Evolutionary conservation across 2,329 filamentous ascomycete genomes (phyloP), one percentile per base, ranked within the genome.

Genomic region (Didymella arachidicola): DNA sequence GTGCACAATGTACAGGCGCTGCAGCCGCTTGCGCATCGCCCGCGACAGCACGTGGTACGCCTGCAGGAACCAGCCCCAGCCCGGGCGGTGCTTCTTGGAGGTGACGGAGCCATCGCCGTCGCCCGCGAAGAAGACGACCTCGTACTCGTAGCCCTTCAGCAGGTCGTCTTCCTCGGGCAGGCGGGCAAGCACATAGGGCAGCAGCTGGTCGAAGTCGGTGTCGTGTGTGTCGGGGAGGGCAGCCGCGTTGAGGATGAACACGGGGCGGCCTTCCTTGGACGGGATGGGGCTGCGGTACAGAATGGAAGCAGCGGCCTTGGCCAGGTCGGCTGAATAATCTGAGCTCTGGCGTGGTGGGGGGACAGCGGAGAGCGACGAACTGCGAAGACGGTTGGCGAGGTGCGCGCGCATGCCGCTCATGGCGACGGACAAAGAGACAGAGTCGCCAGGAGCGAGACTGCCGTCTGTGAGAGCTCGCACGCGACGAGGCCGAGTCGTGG

Each of bases 41-140:
- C 84, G 73, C 32, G 80, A 81, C 50, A 86, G 77, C 60, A 85
- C 78, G 66, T 85, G 81, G 71, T 86, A 86, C 16, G 83, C 83
- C 64, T 85, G 83, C 49, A 86, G 72, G 62, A 84, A 84, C 84
- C 84, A 86, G 38, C 81, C 81, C 78, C 82, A 83, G 26, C 81
- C 80, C 1, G 84, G 83, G 43, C 79, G 67, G 49, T 77, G 77
- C 71, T 81, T 84, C 71, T 80, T 83, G 41, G 74, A 71, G 10
- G 79, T 80, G 14, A 74, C 76, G 45, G 76, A 78, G 46, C 79
- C 80, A 45, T 78, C 77, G 36, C 79, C 79, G 10, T 82, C 83
- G n/a, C 83, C 83, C 4, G 83, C 83, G 65, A 86, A 85, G 73
- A 86, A 84, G 54, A 86, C 76, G 44, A 86, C 79, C 66, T 85